These are phyloP conservation scores for Fomitopsis palustris DNA, from an alignment of 1,284 basidiomycete species.

Conservation along the genomic window DNA sequence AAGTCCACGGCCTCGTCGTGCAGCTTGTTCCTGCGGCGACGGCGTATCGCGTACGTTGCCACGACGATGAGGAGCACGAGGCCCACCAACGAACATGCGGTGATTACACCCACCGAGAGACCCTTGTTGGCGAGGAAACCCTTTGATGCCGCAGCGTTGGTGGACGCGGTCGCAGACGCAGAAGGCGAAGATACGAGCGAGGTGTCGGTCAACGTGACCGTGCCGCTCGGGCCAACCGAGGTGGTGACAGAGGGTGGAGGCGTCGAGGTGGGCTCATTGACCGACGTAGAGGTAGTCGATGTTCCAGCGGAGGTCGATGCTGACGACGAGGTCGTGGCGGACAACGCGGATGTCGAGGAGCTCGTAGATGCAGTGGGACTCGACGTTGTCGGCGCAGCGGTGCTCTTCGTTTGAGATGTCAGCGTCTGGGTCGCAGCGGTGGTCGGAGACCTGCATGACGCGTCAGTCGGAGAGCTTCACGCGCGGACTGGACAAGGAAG, in stretches of 20 bases:
- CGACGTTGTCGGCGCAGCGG: background rate
- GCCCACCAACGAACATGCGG: slow-evolving; percentile 46
- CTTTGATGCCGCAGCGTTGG: slow-evolving; percentile 20
- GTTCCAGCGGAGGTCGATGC: background rate
- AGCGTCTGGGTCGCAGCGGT: background rate
- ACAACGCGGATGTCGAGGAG: slow-evolving; percentile 3
- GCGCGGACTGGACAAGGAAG: background rate
- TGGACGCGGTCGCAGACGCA: slow-evolving; percentile 9
- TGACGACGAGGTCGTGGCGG: slow-evolving; percentile 2
- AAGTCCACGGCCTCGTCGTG: slow-evolving; percentile 50
- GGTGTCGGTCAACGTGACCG: background rate
- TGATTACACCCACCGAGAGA: slow-evolving; percentile 54
- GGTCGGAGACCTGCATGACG: background rate
- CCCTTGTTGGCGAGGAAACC: slow-evolving; percentile 62
- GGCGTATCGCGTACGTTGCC: slow-evolving; percentile 47
- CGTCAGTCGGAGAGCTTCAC: background rate
- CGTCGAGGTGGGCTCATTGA: slow-evolving; percentile 13
- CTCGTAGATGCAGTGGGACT: background rate
- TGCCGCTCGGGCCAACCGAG: background rate
- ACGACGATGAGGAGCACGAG: slow-evolving; percentile 44
- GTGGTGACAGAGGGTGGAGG: background rate
- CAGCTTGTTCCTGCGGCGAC: slow-evolving; percentile 42
- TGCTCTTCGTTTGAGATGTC: slow-evolving; percentile 5
- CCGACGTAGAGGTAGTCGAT: slow-evolving; percentile 18
- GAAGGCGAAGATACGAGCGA: background rate